Evolutionary conservation across 352 stramenopile genomes (phyloP), one percentile per base, ranked within the genome.

Genomic region (Pythium diclinum): DNA sequence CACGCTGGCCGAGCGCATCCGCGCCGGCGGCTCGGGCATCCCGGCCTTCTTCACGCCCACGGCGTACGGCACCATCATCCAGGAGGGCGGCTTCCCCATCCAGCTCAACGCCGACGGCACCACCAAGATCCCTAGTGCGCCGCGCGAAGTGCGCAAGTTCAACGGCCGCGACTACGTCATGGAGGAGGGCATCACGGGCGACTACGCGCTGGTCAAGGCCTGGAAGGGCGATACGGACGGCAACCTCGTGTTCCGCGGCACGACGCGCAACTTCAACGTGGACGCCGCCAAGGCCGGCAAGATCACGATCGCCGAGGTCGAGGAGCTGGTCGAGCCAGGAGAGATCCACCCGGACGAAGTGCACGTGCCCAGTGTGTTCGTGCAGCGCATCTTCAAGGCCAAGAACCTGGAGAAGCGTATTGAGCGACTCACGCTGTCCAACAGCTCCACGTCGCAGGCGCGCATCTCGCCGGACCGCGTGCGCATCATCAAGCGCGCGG

Each of bases 21-120:
- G 91, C 40, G 91, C 95, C 11, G 95, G 90, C 42, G 96, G 96
- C 6, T 92, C 91, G 19, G 96, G 96, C 14, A 98, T 99, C 69
- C 96, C 96, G 9, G 96, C 95, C 1, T 98, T 99, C 73, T 99
- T 94, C 74, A 99, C 96, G 34, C 94, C 95, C 1, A 98, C 96
- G 10, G 95, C 90, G 16, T 97, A 92, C 38, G 95, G 96, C 21
- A 98, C 89, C 14, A 79, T 97, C 56, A 96, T 98, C 56, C 83
- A 97, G 73, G 81, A 91, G 63, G 85, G 85, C 61, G 83, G 83
- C 3, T 94, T 94, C 63, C 73, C 82, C 7, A 92, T 94, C 55
- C 84, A 92, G 57, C 65, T 91, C 2, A 89, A 89, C 47, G 28
- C 72, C 2, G 85, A 94, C 58, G 85, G 85, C 23, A 82, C 79